Evolutionary conservation across 2,329 filamentous ascomycete genomes (phyloP), one percentile per base, ranked within the genome.

Genomic region (Cercospora janseana): DNA sequence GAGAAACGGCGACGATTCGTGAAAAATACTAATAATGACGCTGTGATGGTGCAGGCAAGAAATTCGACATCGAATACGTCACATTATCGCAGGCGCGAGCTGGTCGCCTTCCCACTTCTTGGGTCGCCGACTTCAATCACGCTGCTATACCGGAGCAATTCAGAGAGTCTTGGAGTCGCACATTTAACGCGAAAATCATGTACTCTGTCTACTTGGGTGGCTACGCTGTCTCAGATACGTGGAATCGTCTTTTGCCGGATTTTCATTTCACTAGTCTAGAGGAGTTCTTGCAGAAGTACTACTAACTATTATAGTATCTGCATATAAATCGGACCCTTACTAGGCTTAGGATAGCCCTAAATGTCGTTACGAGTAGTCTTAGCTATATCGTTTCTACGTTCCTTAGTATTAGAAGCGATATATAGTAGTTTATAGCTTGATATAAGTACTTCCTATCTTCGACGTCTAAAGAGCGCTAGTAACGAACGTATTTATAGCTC

Each of bases 41-140:
- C 27, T 34, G 65, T 62, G 9, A 35, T 35, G 6, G 32, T 18
- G 13, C 32, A 72, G 69, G 68, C 8, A 38, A 53, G 3, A 50
- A 65, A 4, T 75, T 77, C 46, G 46, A 53, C 0, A 57, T 79
- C 7, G 75, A 79, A 4, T 69, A 68, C n/a, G 64, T 81, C 1
- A 69, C 68, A 27, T 45, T 69, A 0, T 68, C 72, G 42, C 78
- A 82, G 57, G 70, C 82, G 4, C 63, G 73, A 57, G 69, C 64
- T 3, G 77, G 75, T 0, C 58, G 55, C 23, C 29, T 70, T 44
- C 64, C 69, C 10, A 63, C 70, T 0, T 69, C 68, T 3, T 79
- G 77, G 76, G 49, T 63, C 15, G 60, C 51, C 15, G 40, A 45
- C 9, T 44, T 56, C 28, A 40, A 54, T 29, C 54, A 56, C 74